A percentile compares a stretch with the other conserved stretches of the same genome.
Evolutionary conservation across 140 eudicot genomes (phyloP).

Genomic region (Anethum foeniculum): DNA sequence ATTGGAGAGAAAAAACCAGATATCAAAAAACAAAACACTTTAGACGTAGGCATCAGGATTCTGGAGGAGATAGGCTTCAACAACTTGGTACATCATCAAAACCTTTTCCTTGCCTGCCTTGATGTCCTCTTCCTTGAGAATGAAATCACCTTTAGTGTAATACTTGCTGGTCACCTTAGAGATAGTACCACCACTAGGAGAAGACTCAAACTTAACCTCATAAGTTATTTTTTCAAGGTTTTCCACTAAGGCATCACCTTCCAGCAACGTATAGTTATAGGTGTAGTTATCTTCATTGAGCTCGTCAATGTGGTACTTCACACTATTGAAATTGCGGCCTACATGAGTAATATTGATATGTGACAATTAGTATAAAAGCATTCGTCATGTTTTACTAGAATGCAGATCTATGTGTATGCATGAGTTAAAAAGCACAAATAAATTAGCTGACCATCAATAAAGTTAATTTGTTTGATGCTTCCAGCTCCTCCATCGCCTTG

Average conservation of each 20-base stretch:
- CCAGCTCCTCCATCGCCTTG: constrained; percentile 10
- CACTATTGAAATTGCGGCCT: constrained; percentile 8
- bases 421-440: not conserved
- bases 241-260: not conserved
- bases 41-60: constrained; percentile 17
- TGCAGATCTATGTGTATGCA: not conserved
- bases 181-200: constrained; percentile 13
- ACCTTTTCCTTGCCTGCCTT: constrained; percentile 18
- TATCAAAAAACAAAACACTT: not conserved
- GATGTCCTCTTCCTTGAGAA: constrained; percentile 13
- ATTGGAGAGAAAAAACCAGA: not conserved
- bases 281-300: not conserved
- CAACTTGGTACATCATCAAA: constrained; percentile 20
- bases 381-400: not conserved
- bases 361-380: not conserved
- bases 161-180: constrained; percentile 11
- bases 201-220: constrained; percentile 7
- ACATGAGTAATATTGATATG: not conserved
- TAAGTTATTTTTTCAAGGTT: constrained; percentile 9
- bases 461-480: constrained; percentile 4
- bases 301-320: constrained; percentile 7
- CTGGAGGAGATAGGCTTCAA: constrained; percentile 26
- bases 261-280: constrained; percentile 2
- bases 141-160: not conserved
- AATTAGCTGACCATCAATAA: constrained; percentile 2